Evolutionary conservation across 345 rosid species (phyloP), one percentile per base, ranked within the genome.

Genomic region (Raphanus raphanistrum): DNA sequence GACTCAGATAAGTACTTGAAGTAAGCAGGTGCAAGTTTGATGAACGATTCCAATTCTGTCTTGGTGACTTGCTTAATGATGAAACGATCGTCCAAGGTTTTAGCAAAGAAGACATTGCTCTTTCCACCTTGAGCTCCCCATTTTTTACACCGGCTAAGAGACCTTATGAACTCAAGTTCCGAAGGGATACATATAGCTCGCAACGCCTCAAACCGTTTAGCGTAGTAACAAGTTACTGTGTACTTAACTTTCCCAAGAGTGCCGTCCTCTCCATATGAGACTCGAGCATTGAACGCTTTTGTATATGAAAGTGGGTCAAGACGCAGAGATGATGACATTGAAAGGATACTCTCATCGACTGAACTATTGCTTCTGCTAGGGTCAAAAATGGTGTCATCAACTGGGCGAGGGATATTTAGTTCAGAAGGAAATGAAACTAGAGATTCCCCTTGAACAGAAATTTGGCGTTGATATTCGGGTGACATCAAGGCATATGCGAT

Each of bases 91-190:
- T 96, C 99, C 84, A 91, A 82, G 68, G 99, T 90, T 84, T 96
- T 96, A 17, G 98, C 98, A 80, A 95, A 95, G 87, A 95, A 95
- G 72, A 90, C 99, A 61, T 92, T 95, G 84, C 99, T 96, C 89
- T 96, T 96, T 71, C 99, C 99, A 75, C 99, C 99, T 74, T 93
- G 95, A 66, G 99, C 98, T 63, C 97, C 92, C 99, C 98, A 93
- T 81, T 96, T 96, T 83, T 87, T 96, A 85, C 98, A 96, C 68
- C 93, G 95, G 80, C 98, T 96, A 72, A 96, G 92, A 71, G 99
- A 96, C 86, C 95, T 87, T 79, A 93, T 79, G 61, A 65, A 96
- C 82, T 96, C 98, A 63, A 86, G 84, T 83, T 93, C 98, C 29
- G 96, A 90, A 64, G 98, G 92, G 81, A 96, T 84, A 74, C 97